These are phyloP conservation scores for Chimonanthus praecox DNA, from an alignment of 164 flowering plant genomes.

Conservation along the genomic window DNA sequence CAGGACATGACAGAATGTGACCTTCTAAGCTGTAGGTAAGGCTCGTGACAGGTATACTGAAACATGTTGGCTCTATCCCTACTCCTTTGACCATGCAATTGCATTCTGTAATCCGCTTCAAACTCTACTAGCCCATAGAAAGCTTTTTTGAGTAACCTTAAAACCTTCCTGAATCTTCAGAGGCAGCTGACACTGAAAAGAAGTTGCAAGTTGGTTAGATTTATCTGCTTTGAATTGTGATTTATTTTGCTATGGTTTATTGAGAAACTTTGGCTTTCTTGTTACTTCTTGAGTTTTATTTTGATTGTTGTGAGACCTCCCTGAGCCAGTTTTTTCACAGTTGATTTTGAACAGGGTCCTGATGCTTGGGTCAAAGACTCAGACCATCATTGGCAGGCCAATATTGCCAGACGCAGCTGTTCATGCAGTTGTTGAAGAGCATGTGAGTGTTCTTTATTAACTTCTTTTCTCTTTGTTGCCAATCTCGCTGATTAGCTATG, in stretches of 20 bases:
- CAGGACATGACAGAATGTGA: no score
- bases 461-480: background rate
- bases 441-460: constrained; percentile 47
- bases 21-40: no score
- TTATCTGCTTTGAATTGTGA: background rate
- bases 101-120: no score
- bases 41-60: no score
- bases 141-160: no score
- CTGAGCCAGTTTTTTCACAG: constrained; percentile 35
- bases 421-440: constrained; percentile 96
- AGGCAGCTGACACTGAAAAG: no score
- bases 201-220: background rate
- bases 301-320: background rate
- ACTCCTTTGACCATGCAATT: no score
- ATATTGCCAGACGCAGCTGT: constrained; percentile 74
- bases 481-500: background rate
- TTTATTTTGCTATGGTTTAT: background rate
- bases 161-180: no score
- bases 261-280: background rate
- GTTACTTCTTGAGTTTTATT: background rate
- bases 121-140: no score
- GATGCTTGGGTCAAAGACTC: constrained; percentile 71
- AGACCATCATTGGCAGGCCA: constrained; percentile 90
- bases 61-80: no score
- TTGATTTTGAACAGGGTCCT: constrained; percentile 82